Percentiles rank a stretch among this genome's conserved stretches.
Evolutionary conservation across 73 alveolate species (phyloP).

Genomic region (Paramecium sexaurelia): DNA sequence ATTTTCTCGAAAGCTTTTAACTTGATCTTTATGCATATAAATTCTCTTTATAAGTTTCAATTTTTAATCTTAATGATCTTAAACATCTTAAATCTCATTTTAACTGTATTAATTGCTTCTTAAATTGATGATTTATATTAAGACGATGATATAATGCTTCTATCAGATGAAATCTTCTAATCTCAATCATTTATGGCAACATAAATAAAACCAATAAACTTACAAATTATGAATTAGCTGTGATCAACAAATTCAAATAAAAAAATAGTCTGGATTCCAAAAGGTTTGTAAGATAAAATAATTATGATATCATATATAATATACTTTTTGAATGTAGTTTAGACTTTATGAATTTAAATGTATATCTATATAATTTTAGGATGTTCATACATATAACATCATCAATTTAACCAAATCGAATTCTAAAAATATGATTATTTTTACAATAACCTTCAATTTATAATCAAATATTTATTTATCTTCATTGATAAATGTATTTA

Average conservation of each 20-base stretch:
- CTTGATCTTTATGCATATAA: conserved; percentile 68
- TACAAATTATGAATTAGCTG: conserved; percentile 62
- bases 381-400: conserved; percentile 35
- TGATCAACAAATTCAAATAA: conserved; percentile 58
- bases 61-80: conserved; percentile 79
- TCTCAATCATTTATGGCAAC: conserved; percentile 28
- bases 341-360: no score
- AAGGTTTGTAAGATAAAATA: conserved; percentile 42
- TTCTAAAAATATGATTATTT: no score
- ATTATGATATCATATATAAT: not conserved
- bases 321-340: not conserved
- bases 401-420: conserved; percentile 64
- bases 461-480: not conserved
- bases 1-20: no score
- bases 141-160: no score
- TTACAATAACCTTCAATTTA: no score
- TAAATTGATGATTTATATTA: not conserved
- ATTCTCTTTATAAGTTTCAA: conserved; percentile 76
- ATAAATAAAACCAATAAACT: conserved; percentile 64
- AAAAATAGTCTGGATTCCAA: conserved; percentile 53
- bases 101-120: conserved; percentile 81
- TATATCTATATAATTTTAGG: no score
- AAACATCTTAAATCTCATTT: conserved; percentile 85
- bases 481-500: conserved; percentile 32
- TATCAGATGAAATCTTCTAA: no score